Percentiles rank a stretch among this genome's conserved stretches.
Conservation (phyloP, 208 protist genomes). For the Hexamita inflata region DNA sequence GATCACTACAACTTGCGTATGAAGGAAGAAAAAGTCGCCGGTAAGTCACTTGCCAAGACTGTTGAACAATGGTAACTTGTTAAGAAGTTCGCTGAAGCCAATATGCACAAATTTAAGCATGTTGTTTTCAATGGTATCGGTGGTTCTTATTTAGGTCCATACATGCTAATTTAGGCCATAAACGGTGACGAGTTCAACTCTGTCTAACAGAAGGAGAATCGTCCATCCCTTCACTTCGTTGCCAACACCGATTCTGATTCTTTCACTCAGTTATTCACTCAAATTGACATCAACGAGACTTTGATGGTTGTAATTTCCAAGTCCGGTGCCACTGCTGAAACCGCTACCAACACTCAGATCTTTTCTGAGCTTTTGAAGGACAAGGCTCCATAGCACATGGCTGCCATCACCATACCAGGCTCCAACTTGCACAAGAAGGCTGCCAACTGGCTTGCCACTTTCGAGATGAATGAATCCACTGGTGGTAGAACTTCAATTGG, state of each 20-base stretch:
- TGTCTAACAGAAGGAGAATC: neutral
- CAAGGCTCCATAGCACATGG: too few relatives aligned
- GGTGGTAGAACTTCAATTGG: slow-evolving; percentile 41
- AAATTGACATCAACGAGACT: neutral
- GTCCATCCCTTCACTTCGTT: slow-evolving; percentile 30
- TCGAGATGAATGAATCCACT: slow-evolving; percentile 42
- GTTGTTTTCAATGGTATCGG: slow-evolving; percentile 50
- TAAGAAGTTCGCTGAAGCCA: neutral
- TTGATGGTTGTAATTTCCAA: slow-evolving; percentile 45
- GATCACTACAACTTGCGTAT: slow-evolving; percentile 47
- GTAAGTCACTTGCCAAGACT: slow-evolving; percentile 30
- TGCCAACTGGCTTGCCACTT: slow-evolving; percentile 24
- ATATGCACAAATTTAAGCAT: slow-evolving; percentile 32
- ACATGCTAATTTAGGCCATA: slow-evolving; percentile 37
- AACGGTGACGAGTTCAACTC: slow-evolving; percentile 26
- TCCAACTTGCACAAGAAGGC: slow-evolving; percentile 36
- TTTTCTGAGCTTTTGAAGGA: neutral
- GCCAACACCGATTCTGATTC: slow-evolving; percentile 43
- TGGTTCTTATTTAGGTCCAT: slow-evolving; percentile 45
- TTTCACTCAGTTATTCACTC: slow-evolving; percentile 19
- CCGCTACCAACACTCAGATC: slow-evolving; percentile 36
- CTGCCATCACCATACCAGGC: slow-evolving; percentile 38
- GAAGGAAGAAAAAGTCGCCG: slow-evolving; percentile 17
- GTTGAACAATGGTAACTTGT: slow-evolving; percentile 32
- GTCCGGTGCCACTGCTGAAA: slow-evolving; percentile 44